These are phyloP conservation scores for Amaranthus palmeri DNA, from an alignment of 148 eudicot species.

Conservation along the genomic window DNA sequence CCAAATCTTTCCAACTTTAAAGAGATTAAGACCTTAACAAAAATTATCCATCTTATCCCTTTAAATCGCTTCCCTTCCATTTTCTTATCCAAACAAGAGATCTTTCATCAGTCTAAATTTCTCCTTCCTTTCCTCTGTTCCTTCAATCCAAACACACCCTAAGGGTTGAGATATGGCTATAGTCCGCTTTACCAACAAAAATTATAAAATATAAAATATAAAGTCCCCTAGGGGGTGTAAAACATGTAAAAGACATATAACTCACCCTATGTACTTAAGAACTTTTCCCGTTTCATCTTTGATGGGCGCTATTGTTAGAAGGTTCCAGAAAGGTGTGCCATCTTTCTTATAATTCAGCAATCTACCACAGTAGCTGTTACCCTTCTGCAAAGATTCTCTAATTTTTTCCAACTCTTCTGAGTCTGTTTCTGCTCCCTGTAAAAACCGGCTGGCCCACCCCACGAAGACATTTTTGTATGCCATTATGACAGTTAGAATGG, in stretches of 20 bases:
- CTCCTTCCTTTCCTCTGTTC: no score
- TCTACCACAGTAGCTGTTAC: constrained; percentile 83
- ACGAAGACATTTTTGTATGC: background rate
- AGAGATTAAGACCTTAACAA: no score
- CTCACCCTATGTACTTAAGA: constrained; percentile 86
- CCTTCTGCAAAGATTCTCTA: constrained; percentile 60
- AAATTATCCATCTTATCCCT: no score
- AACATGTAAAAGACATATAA: background rate
- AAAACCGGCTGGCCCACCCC: constrained; percentile 59
- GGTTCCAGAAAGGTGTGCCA: constrained; percentile 93
- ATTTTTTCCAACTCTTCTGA: constrained; percentile 84
- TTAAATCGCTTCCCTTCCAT: no score
- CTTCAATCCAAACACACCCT: no score
- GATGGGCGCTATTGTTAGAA: constrained; percentile 86
- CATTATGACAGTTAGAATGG: constrained; percentile 11
- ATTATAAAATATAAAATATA: background rate
- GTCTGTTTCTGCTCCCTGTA: constrained; percentile 84
- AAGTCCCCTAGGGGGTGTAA: background rate
- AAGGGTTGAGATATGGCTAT: no score
- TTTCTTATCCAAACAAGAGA: no score
- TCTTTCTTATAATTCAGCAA: constrained; percentile 94
- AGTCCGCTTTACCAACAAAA: no score
- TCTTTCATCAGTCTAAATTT: no score
- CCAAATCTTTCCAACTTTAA: no score
- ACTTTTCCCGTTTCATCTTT: constrained; percentile 82